Evolutionary conservation across 352 stramenopile genomes (phyloP), one percentile per base, ranked within the genome.

Genomic region (Pythium monospermum): DNA sequence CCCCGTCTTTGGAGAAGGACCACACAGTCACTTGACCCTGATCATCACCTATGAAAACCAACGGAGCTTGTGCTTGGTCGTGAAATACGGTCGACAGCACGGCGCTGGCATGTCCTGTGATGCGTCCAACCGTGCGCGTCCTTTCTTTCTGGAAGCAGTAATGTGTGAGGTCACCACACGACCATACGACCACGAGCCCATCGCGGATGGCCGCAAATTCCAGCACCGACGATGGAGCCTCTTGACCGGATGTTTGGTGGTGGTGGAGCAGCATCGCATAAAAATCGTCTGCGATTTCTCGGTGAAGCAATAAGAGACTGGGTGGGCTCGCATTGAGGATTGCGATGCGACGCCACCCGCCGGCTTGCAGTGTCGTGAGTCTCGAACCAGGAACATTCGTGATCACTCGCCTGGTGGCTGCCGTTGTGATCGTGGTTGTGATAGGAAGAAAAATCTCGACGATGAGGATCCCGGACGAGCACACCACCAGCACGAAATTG

Each of bases 361-460:
- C 7, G 13, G 30, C 30, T 13, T 35, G 7, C 8, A 35, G 8
- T 8, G 7, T 8, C 30, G 30, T 13, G 7, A 35, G 30, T 13
- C 13, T 35, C 7, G 30, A 35, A 13, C 30, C 30, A 8, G 13
- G 7, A 13, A 35, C 13, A 57, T 51, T 39, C 42, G 22, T 33
- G 18, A 23, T 26, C 52, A 43, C 7, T 57, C 41, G 2, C 45
- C 27, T n/a, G 6, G 19, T 36, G 42, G 27, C 4, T 49, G 21
- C 35, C 46, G 35, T 44, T n/a, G 19, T 30, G 7, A 27, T 33
- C 16, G 26, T 27, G 16, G 6, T 48, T n/a, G 42, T 27, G 1
- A 32, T 33, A 3, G 56, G 48, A 15, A 64, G 56, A 49, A 64
- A 28, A 19, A 41, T 23, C 21, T 64, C 56, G n/a, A 64, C 23